Percentiles rank a stretch among this genome's conserved stretches.
Evolutionary conservation across 2,329 filamentous ascomycete genomes (phyloP).

Genomic region (Kalmusia sp.): DNA sequence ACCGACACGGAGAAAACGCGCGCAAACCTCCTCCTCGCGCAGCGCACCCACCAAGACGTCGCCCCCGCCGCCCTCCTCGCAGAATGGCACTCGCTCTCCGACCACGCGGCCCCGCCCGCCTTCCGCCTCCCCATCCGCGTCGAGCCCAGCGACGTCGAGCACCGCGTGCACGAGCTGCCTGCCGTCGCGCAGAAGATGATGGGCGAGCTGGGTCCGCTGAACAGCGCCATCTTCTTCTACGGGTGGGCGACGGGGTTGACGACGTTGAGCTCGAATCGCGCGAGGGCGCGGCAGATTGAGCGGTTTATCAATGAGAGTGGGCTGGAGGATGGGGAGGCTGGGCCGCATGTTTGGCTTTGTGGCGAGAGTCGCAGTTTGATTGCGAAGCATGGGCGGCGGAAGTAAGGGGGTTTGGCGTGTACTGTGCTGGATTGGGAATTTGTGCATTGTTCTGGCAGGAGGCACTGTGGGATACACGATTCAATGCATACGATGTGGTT

Average conservation of each 20-base stretch:
- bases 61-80: conserved; percentile 22
- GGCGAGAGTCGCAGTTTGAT: conserved; percentile 70
- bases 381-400: conserved; percentile 58
- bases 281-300: conserved; percentile 71
- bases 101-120: conserved; percentile 60
- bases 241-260: conserved; percentile 71
- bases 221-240: conserved; percentile 73
- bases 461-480: no score
- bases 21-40: conserved; percentile 64
- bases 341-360: conserved; percentile 70
- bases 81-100: conserved; percentile 54
- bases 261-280: conserved; percentile 75
- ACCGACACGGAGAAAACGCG: conserved; percentile 57
- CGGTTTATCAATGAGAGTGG: conserved; percentile 61
- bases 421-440: not conserved
- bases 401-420: no score
- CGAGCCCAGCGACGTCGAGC: conserved; percentile 55
- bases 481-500: no score
- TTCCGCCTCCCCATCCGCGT: conserved; percentile 68
- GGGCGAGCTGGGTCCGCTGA: conserved; percentile 64
- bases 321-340: conserved; percentile 59
- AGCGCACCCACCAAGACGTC: conserved; percentile 35
- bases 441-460: no score
- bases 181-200: conserved; percentile 52
- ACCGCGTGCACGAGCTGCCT: conserved; percentile 49